Evolutionary conservation across 805 yeast species (phyloP), one percentile per base, ranked within the genome.

Genomic region (Ogataea methylovora): DNA sequence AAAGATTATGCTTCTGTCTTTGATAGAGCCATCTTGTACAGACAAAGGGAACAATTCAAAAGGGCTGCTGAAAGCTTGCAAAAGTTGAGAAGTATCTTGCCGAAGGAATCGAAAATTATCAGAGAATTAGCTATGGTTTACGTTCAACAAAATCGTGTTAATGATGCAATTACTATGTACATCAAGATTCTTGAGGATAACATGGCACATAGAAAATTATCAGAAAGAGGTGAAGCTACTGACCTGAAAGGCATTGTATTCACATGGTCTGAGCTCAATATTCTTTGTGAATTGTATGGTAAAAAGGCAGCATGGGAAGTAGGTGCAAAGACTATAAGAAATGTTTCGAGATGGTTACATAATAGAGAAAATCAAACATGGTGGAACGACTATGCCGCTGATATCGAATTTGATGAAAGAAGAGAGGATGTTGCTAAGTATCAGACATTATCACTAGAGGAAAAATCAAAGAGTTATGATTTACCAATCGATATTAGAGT

Each of bases 251-350:
- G 56, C 20, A 69, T 85, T 1, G 55, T 56, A 16, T 92, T 90
- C 54, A 86, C 77, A 32, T 92, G 95, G 94, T 81, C 94, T 0
- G 88, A 84, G 39, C 65, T 90, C 31, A 90, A 92, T 48, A 84
- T 86, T 39, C 62, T 90, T 28, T 71, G 84, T 8, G 97, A 92
- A 48, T 61, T 90, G 25, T 82, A 83, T 47, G 67, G 77, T n/a
- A 73, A 76, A 34, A 80, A 76, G 37, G 76, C 73, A 29, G 76
- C 81, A 4, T 82, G 76, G 67, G 54, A 54, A 8, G 62, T 71
- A 9, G 92, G 88, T 1, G 69, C 86, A 13, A 71, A 69, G 36
- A 65, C 77, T 1, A 70, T 86, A 22, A 82, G 82, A 45, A 61
- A 69, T 20, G 81, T 84, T 9, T 74, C 95, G 0, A 64, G 98